These are phyloP conservation scores for Zygosaccharomyces rouxii DNA, from an alignment of 805 yeast species.

Conservation along the genomic window DNA sequence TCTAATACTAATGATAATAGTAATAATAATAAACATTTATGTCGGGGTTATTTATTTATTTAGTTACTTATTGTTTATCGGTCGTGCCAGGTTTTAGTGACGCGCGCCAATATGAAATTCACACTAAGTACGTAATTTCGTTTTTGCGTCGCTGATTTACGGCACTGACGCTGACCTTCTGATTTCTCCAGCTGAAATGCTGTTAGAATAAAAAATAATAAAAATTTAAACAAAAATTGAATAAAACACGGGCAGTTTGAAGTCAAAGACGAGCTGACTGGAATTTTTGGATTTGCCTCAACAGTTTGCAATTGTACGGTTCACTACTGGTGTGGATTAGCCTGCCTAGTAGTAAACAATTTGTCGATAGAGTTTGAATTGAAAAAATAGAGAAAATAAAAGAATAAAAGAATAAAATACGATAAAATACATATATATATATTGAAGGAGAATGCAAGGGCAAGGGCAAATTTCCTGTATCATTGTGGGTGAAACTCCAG, in stretches of 20 bases:
- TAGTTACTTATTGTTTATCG: not conserved
- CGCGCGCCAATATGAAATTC: not conserved
- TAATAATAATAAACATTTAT: not conserved
- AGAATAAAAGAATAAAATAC: not conserved
- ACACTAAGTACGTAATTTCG: not conserved
- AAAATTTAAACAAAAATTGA: not conserved
- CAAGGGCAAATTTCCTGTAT: conserved; percentile 16
- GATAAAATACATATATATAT: not conserved
- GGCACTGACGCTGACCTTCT: not conserved
- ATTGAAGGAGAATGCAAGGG: conserved; percentile 6
- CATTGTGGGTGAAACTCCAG: conserved; percentile 33
- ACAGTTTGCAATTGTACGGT: not conserved
- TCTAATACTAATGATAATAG: not conserved
- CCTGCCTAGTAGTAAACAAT: not conserved
- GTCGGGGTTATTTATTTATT: not conserved
- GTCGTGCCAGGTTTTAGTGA: conserved; percentile 3
- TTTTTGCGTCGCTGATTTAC: conserved; percentile 5
- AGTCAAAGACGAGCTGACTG: not conserved
- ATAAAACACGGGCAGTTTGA: not conserved
- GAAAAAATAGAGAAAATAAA: not conserved
- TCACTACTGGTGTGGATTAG: not conserved
- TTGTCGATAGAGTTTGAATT: not conserved
- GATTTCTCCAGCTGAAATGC: not conserved
- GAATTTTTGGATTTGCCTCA: not conserved
- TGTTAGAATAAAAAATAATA: not conserved